Evolutionary conservation across 1,139 yeast genomes (phyloP), one percentile per base, ranked within the genome.

Genomic region (Scheffersomyces stambukii): DNA sequence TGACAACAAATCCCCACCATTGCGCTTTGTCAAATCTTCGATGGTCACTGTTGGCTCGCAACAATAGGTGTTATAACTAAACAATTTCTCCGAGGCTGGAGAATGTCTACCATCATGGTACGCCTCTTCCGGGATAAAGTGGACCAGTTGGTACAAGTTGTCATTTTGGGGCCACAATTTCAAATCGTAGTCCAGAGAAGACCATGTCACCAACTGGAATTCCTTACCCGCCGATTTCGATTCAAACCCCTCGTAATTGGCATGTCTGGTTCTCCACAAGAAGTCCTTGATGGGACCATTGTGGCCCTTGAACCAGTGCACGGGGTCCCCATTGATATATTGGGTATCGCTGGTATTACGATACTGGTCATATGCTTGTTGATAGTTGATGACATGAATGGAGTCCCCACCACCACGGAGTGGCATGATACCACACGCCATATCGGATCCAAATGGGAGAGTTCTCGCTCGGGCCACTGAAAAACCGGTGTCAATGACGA

Each of bases 171-270:
- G 83, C 97, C 96, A 89, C 29, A 89, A 57, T 37, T 89, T 70
- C 35, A 91, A 60, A 48, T 86, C 95, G 42, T 78, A 75, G 49
- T 91, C 98, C 38, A 52, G 60, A 13, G 84, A 78, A 0, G 95
- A 81, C 96, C 97, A 91, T 0, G 98, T 85, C 0, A 91, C 93
- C 30, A 91, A 56, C 50, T 89, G 96, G 48, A 74, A 88, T 37
- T 86, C 95, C 32, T 88, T 66, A 60, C 88, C 88, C 42, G 77
- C 80, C 7, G 65, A 45, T 6, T 57, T 61, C 2, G 70, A 52
- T 11, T 68, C 69, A 39, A 40, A 60, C 37, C 54, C 58, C 17
- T 51, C 53, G 31, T 64, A 65, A 4, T 36, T 36, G 24, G 53
- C 65, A 33, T 60, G 67, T 31, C 85, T 62, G 6, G 77, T 62